Evolutionary conservation across 805 yeast genomes (phyloP), one percentile per base, ranked within the genome.

Genomic region (Helenozyma baotianmanensis): DNA sequence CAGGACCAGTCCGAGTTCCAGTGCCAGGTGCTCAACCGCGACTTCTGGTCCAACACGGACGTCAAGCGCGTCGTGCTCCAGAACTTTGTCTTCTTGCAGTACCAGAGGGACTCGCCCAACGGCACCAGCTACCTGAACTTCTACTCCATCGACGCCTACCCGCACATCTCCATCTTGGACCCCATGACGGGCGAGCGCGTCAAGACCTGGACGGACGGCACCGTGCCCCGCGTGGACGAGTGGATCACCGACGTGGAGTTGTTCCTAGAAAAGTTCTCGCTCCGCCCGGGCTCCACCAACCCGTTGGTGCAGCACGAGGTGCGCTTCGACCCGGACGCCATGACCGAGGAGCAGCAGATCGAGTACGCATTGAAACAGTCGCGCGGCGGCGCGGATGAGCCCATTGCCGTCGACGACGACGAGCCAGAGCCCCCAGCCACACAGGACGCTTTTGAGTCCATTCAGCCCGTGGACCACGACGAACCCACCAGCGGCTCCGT

Each of bases 181-280:
- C 97, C 98, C 2, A 77, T 89, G 54, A 92, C 98, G 0, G 97
- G 97, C 14, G 99, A 92, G 58, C 70, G 95, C 39, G 73, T 87
- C 35, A 72, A 74, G 45, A 69, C 68, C 33, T 92, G 97, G 96
- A 62, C 68, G n/a, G 71, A 66, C 27, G 75, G 74, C 1, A 60
- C 58, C 19, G 80, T 77, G 1, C 94, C 94, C 0, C 61, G 62
- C 13, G 65, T 72, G 1, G 68, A 70, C 4, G 65, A 59, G 13
- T 89, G 89, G 77, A 55, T 80, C 7, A 70, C 72, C 24, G 86
- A 84, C 31, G 76, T 85, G 4, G 72, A 77, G 25, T 80, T 78
- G 24, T 92, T 92, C 56, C 61, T 90, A 48, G 57, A 58, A 18
- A 52, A 70, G 24, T 87, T 78, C 51, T 78, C 90, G 0, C 60